Base-by-base conservation (phyloP, 1,284 basidiomycete species). In the Earliella scabrosa region DNA sequence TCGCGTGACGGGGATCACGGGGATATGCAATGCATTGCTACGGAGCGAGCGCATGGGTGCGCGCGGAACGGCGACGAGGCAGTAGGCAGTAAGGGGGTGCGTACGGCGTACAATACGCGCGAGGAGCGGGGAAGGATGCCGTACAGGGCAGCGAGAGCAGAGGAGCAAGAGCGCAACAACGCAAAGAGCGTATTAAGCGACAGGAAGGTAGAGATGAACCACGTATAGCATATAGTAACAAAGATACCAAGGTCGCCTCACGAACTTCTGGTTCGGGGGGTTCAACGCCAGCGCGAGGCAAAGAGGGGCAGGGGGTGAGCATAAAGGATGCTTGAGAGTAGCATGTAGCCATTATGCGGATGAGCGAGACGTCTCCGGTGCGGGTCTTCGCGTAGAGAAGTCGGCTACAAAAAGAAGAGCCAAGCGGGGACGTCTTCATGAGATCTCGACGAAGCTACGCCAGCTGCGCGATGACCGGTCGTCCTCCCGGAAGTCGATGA, bases 371-470 rank as follows among this genome's bases (percentile, higher is more conserved):
- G 29, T 39, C 38, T 21, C 52, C 27, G 3, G 20, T 2, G 5
- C 24, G 20, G 29, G 31, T 18, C 31, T 18, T 24, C 31, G 31
- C 39, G 31, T 6, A 24, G 16, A 23, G 8, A n/a, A 34, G 14
- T 9, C 8, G 39, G 27, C 36, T n/a, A n/a, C n/a, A n/a, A n/a
- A n/a, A n/a, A n/a, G n/a, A n/a, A n/a, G n/a, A n/a, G n/a, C n/a
- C n/a, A n/a, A n/a, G 24, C 29, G 20, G 11, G 34, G 18, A 14
- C n/a, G 3, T 13, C 46, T 40, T 58, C 63, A 67, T 29, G 69
- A 75, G 31, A 87, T 77, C 67, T 87, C 80, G 63, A 87, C 80
- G 65, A 87, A 83, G 68, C 83, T 85, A 59, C 82, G 73, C 85
- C 85, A 86, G 57, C 76, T 77, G 71, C 80, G 80, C 36, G 71